Percentiles rank a stretch among this genome's conserved stretches.
These are phyloP conservation scores for Puccinia polysora DNA, from an alignment of 1,284 basidiomycete genomes.

Conservation along the genomic window DNA sequence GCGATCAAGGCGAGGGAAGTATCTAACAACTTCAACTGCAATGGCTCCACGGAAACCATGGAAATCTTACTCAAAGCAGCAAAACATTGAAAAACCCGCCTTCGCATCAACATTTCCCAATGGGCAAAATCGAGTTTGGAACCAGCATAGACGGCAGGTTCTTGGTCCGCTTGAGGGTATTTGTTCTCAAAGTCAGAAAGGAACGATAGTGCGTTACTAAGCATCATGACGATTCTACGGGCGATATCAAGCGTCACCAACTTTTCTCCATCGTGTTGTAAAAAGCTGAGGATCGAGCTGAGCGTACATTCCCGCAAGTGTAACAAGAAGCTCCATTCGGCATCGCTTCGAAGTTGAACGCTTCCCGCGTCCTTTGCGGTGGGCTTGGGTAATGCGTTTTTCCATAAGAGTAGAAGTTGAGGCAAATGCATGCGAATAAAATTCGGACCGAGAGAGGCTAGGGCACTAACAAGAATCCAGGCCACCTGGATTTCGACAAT, in stretches of 20 bases:
- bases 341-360: constrained; percentile 61
- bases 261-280: constrained; percentile 59
- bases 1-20: constrained; percentile 78
- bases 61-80: constrained; percentile 70
- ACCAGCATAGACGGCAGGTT: constrained; percentile 22
- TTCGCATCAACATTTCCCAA: constrained; percentile 74
- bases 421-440: constrained; percentile 88
- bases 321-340: constrained; percentile 87
- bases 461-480: constrained; percentile 82
- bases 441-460: constrained; percentile 88
- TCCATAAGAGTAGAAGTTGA: constrained; percentile 88
- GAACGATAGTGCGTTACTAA: constrained; percentile 44
- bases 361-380: constrained; percentile 68
- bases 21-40: constrained; percentile 75
- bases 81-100: constrained; percentile 85
- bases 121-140: constrained; percentile 63
- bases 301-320: constrained; percentile 87
- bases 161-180: constrained; percentile 28
- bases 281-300: constrained; percentile 79
- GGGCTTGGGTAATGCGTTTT: constrained; percentile 91
- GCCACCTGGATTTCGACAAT: constrained; percentile 85
- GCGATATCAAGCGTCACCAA: constrained; percentile 39
- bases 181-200: constrained; percentile 39
- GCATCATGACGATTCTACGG: constrained; percentile 30
- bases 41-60: constrained; percentile 65